Evolutionary conservation across 352 stramenopile species (phyloP).

Genomic region (Globisporangium rhizosaccharum): DNA sequence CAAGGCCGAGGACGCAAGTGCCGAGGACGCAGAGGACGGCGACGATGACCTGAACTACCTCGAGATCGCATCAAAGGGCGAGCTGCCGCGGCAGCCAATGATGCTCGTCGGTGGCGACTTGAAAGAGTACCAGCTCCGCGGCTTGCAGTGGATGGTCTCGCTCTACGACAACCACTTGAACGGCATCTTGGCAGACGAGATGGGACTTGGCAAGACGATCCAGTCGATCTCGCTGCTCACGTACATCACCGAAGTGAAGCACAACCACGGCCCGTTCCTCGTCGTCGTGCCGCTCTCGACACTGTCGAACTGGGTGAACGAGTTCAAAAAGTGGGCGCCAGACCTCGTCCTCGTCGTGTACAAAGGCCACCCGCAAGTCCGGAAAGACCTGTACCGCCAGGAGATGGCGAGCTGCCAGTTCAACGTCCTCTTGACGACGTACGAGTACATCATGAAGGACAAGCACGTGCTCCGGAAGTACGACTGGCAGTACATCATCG

Average conservation of each 20-base stretch:
- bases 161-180: conserved; percentile 98
- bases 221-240: conserved; percentile 84
- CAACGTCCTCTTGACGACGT: conserved; percentile 93
- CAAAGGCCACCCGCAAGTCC: conserved; percentile 72
- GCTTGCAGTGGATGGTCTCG: conserved; percentile 99
- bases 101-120: conserved; percentile 95
- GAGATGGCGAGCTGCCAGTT: conserved; percentile 87
- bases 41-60: conserved; percentile 85
- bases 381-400: conserved; percentile 74
- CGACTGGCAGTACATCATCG: conserved; percentile 91
- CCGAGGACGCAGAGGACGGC: conserved; percentile 22
- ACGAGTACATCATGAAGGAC: conserved; percentile 93
- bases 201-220: conserved; percentile 90
- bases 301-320: conserved; percentile 92
- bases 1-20: conserved; percentile 14
- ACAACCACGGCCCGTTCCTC: conserved; percentile 94
- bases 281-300: conserved; percentile 96
- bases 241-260: conserved; percentile 79
- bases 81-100: conserved; percentile 88
- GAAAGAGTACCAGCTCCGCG: conserved; percentile 98
- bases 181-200: conserved; percentile 97
- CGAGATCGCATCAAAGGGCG: conserved; percentile 77
- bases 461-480: conserved; percentile 86
- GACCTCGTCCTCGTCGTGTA: conserved; percentile 98
- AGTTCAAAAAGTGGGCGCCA: conserved; percentile 93